Evolutionary conservation across 78 protist genomes (phyloP).

Genomic region (Dictyostelium intermedium): DNA sequence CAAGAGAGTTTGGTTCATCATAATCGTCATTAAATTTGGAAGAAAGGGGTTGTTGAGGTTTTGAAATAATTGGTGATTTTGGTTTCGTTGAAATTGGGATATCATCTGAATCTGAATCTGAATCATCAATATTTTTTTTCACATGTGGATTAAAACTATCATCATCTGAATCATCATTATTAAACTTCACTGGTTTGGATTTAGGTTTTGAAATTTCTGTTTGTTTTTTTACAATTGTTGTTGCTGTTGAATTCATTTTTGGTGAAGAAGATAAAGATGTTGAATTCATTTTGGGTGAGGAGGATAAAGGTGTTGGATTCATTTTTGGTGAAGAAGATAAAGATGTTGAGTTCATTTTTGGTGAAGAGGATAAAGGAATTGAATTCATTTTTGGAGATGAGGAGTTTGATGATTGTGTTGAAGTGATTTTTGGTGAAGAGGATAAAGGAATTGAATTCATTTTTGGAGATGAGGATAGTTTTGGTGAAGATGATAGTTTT

Average conservation of each 20-base stretch:
- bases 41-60: not conserved
- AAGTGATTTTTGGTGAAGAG: not conserved
- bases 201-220: not conserved
- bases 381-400: not conserved
- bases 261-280: not conserved
- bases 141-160: slow-evolving; percentile 23
- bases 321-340: not conserved
- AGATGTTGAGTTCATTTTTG: not conserved
- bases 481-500: not conserved
- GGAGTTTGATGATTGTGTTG: not conserved
- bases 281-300: not conserved
- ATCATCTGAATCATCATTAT: not conserved
- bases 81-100: not conserved
- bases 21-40: not conserved
- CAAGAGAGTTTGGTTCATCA: not conserved
- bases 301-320: not conserved
- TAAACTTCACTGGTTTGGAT: not conserved
- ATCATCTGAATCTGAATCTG: not conserved
- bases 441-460: not conserved
- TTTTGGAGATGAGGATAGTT: not conserved
- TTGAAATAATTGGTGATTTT: not conserved
- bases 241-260: not conserved
- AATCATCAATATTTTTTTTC: not conserved
- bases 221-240: not conserved
- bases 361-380: not conserved